Conservation (phyloP, 2,329 filamentous ascomycete species). For the Pseudogymnoascus pannorum region DNA sequence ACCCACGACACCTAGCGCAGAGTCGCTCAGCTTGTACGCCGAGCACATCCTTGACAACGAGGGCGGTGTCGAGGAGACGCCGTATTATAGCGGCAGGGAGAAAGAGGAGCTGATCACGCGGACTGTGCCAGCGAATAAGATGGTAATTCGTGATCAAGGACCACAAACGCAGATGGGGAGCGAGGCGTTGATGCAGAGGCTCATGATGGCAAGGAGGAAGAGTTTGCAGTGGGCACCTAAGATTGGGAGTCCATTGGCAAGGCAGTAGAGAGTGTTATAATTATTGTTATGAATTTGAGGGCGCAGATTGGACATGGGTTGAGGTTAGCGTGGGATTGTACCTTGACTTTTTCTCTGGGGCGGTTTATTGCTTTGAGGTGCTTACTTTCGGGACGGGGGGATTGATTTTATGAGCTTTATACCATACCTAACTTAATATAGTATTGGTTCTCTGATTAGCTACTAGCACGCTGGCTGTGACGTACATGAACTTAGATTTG, state of each 20-base stretch:
- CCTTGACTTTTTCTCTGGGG: not conserved
- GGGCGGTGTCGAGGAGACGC: slow-evolving; percentile 18
- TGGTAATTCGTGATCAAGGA: slow-evolving; percentile 4
- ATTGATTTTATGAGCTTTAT: slow-evolving; percentile 5
- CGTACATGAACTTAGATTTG: no score
- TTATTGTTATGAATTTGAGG: not conserved
- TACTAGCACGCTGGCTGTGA: no score
- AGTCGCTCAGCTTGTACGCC: slow-evolving; percentile 24
- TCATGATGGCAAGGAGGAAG: slow-evolving; percentile 68
- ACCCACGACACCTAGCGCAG: slow-evolving; percentile 27
- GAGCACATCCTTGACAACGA: slow-evolving; percentile 20
- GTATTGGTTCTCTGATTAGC: no score
- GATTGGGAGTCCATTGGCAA: slow-evolving; percentile 63
- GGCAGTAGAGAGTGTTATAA: slow-evolving; percentile 22
- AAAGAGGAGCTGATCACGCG: slow-evolving; percentile 22
- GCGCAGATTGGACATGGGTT: not conserved
- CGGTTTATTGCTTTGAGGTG: slow-evolving; percentile 4
- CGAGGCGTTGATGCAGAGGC: slow-evolving; percentile 27
- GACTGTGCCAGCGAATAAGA: slow-evolving; percentile 25
- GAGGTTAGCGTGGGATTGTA: not conserved
- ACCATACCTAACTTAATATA: no score
- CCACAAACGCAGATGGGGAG: slow-evolving; percentile 41
- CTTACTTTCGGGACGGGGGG: not conserved
- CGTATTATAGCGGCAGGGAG: slow-evolving; percentile 4
- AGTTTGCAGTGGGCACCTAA: slow-evolving; percentile 72